A percentile compares a stretch with the other conserved stretches of the same genome.
Conservation (phyloP, 2,329 filamentous ascomycete genomes). For the Pezizomycotina sp. region DNA sequence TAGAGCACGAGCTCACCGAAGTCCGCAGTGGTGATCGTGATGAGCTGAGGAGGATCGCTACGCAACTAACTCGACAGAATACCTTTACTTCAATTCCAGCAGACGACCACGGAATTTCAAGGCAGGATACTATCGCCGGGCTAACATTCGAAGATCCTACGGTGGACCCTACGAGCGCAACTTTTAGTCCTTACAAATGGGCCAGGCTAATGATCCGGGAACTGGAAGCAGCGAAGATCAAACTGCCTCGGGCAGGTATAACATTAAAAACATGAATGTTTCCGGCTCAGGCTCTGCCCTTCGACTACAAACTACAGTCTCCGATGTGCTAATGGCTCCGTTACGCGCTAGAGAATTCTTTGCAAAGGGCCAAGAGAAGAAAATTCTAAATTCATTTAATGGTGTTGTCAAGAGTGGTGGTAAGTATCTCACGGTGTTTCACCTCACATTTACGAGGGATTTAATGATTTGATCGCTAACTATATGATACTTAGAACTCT, state of each 20-base stretch:
- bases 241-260: conserved; percentile 7
- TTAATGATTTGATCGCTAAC: too few relatives aligned
- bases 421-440: too few relatives aligned
- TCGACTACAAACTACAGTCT: conserved; percentile 11
- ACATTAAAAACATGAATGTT: conserved; percentile 8
- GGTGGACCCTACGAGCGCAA: conserved; percentile 5
- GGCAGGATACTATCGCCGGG: conserved; percentile 5
- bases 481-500: conserved; percentile 45
- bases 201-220: conserved; percentile 7
- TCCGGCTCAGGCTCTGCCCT: conserved; percentile 9
- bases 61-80: too few relatives aligned
- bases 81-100: too few relatives aligned
- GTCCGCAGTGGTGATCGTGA: too few relatives aligned
- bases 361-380: conserved; percentile 3
- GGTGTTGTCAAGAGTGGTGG: too few relatives aligned
- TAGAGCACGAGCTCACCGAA: too few relatives aligned
- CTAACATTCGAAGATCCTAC: conserved; percentile 6
- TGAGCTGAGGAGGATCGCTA: too few relatives aligned
- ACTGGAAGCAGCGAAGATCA: conserved; percentile 7
- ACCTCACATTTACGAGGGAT: too few relatives aligned
- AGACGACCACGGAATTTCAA: conserved; percentile 1
- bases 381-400: too few relatives aligned
- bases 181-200: conserved; percentile 6
- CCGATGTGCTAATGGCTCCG: conserved; percentile 1
- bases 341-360: neutral